phyloP scores from a whole-genome alignment of 495 filamentous ascomycete genomes.

The Penicillium coprophilum region DNA sequence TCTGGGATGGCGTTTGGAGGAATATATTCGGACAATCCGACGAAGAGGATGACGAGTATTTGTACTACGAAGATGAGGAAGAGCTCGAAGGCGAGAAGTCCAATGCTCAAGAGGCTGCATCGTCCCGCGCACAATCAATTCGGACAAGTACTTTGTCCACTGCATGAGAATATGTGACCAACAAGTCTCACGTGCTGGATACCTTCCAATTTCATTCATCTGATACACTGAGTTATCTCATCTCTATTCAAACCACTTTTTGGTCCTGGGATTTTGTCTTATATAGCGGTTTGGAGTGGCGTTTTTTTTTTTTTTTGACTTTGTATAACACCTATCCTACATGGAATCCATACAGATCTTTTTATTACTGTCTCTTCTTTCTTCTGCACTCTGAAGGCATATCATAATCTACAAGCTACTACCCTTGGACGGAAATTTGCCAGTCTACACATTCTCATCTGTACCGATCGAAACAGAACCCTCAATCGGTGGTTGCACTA shows the following conservation, averaged over 20 bases:
- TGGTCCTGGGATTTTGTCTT: slow-evolving; percentile 17
- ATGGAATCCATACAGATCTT: slow-evolving; percentile 13
- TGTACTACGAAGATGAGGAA: slow-evolving; percentile 42
- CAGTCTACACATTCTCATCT: not conserved
- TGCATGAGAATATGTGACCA: slow-evolving; percentile 2
- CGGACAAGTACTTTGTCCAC: slow-evolving; percentile 19
- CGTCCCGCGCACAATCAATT: slow-evolving; percentile 7
- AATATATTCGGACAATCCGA: slow-evolving; percentile 57
- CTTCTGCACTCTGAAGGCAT: not conserved
- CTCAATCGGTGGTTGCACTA: not conserved
- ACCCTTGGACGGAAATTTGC: not conserved
- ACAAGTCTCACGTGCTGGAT: not conserved
- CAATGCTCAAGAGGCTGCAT: not conserved
- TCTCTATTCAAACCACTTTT: not conserved
- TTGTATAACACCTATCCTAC: slow-evolving; percentile 31
- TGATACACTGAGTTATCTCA: not conserved
- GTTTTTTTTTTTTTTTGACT: slow-evolving; percentile 14
- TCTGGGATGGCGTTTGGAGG: slow-evolving; percentile 84
- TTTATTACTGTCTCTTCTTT: not conserved
- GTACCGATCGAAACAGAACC: not conserved
- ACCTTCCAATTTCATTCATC: slow-evolving; percentile 1
- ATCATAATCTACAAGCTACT: slow-evolving; percentile 3
- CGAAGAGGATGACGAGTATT: slow-evolving; percentile 42
- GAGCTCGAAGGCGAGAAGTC: slow-evolving; percentile 18
- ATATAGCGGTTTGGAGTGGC: slow-evolving; percentile 30